phyloP scores from a whole-genome alignment of 2,329 filamentous ascomycete genomes.

The Aphanoascus verrucosus region DNA sequence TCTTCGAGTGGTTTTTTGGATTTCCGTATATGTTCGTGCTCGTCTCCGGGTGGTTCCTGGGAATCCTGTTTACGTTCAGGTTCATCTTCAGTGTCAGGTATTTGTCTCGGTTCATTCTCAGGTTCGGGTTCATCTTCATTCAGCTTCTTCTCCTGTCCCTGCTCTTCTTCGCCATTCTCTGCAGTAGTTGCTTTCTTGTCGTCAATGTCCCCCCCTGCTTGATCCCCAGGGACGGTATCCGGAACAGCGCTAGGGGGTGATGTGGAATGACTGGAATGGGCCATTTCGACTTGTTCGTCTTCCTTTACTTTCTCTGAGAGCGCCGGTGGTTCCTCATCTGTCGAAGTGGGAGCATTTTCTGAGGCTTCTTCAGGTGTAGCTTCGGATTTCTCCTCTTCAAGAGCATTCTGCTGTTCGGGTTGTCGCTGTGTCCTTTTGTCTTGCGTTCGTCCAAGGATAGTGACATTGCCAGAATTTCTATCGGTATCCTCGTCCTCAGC shows the following conservation, averaged over 20 bases:
- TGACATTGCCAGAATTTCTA: not conserved
- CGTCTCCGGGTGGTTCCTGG: too few relatives aligned
- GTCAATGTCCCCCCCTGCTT: too few relatives aligned
- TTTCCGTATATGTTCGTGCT: too few relatives aligned
- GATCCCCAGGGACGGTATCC: not conserved
- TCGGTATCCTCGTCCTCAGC: conserved; percentile 34
- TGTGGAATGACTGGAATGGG: not conserved
- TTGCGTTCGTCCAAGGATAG: not conserved
- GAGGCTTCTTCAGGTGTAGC: not conserved
- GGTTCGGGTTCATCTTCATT: conserved; percentile 17
- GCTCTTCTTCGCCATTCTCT: too few relatives aligned
- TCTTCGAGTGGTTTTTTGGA: not conserved
- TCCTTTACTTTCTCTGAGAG: not conserved
- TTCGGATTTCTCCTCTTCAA: not conserved
- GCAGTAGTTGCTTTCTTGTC: too few relatives aligned
- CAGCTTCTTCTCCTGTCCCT: not conserved
- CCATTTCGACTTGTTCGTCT: not conserved
- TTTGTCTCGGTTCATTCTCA: conserved; percentile 16
- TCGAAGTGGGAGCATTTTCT: not conserved
- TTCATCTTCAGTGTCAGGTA: conserved; percentile 21
- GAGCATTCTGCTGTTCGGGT: not conserved
- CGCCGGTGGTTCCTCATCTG: not conserved
- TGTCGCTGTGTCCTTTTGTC: not conserved
- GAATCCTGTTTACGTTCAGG: too few relatives aligned
- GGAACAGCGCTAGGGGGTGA: not conserved